Evolutionary conservation across 257 asterid genomes (phyloP).

Genomic region (Craterostigma plantagineum): DNA sequence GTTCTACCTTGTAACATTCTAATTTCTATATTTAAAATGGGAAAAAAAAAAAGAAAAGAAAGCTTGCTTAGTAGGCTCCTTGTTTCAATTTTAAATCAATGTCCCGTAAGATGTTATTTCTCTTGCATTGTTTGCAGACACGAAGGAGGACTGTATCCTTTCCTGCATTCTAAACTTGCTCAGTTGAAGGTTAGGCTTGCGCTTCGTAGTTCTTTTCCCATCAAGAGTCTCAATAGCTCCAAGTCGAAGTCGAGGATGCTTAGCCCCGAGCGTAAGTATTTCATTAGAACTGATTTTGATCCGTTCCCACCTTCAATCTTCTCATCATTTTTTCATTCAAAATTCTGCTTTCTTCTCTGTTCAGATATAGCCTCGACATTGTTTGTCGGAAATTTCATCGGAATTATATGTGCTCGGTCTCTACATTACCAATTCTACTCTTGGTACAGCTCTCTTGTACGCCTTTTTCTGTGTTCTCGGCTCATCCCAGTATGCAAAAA

Average conservation of each 20-base stretch:
- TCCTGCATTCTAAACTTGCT: constrained; percentile 24
- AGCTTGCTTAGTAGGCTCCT: too few relatives aligned
- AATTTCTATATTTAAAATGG: constrained; percentile 1
- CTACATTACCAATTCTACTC: constrained; percentile 91
- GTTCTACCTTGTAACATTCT: neutral
- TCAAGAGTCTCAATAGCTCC: constrained; percentile 10
- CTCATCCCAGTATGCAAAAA: neutral
- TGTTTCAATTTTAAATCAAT: neutral
- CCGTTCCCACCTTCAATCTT: neutral
- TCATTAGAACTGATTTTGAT: neutral
- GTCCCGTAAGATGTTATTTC: neutral
- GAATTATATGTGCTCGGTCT: constrained; percentile 81
- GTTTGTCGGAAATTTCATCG: constrained; percentile 85
- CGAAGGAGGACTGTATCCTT: constrained; percentile 56
- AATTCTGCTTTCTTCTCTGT: constrained; percentile 4
- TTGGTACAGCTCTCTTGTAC: constrained; percentile 28
- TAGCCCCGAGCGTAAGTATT: constrained; percentile 51
- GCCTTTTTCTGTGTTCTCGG: neutral
- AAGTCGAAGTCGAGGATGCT: constrained; percentile 20
- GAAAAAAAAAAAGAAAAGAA: too few relatives aligned
- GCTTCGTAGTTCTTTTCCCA: constrained; percentile 17
- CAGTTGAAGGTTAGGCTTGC: constrained; percentile 22
- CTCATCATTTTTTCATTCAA: neutral
- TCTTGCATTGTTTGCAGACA: constrained; percentile 32
- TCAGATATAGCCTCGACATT: constrained; percentile 62